Conservation (phyloP, 208 protist genomes). For the Polymyxa betae region DNA sequence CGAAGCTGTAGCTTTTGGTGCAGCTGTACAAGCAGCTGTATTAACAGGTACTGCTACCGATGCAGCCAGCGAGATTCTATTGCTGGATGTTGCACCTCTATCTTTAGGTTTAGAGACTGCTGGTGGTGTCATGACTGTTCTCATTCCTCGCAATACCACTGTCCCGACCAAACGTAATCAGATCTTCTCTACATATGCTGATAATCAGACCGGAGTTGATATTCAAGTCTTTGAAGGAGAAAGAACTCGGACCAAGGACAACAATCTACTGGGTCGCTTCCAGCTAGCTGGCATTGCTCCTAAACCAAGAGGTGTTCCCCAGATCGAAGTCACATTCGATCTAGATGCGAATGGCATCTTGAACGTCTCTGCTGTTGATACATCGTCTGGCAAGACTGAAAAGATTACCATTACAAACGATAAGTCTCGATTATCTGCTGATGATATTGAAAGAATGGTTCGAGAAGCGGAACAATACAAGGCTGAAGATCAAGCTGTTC, state of each 20-base stretch:
- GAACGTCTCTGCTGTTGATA: constrained; percentile 91
- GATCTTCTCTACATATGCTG: constrained; percentile 89
- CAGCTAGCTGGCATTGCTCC: constrained; percentile 84
- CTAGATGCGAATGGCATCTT: constrained; percentile 97
- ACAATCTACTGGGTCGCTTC: constrained; percentile 96
- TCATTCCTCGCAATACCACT: constrained; percentile 82
- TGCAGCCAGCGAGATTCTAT: constrained; percentile 71
- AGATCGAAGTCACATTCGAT: constrained; percentile 97
- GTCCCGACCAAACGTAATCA: constrained; percentile 79
- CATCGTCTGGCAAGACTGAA: constrained; percentile 82
- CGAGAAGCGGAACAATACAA: constrained; percentile 67
- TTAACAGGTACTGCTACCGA: constrained; percentile 87
- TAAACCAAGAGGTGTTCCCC: constrained; percentile 71
- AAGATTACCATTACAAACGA: constrained; percentile 86
- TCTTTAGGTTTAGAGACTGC: constrained; percentile 73
- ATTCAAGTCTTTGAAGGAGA: constrained; percentile 99
- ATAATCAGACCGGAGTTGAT: constrained; percentile 96
- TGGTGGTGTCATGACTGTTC: constrained; percentile 86
- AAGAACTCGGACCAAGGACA: constrained; percentile 92
- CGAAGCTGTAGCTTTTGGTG: constrained; percentile 82
- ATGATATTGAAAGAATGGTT: constrained; percentile 78
- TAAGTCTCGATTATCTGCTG: constrained; percentile 85
- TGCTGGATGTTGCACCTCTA: constrained; percentile 72
- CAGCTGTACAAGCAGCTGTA: constrained; percentile 93
- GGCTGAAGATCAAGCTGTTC: constrained; percentile 62